Evolutionary conservation across 2,329 filamentous ascomycete species (phyloP), one percentile per base, ranked within the genome.

Genomic region (Neofusicoccum sp.): DNA sequence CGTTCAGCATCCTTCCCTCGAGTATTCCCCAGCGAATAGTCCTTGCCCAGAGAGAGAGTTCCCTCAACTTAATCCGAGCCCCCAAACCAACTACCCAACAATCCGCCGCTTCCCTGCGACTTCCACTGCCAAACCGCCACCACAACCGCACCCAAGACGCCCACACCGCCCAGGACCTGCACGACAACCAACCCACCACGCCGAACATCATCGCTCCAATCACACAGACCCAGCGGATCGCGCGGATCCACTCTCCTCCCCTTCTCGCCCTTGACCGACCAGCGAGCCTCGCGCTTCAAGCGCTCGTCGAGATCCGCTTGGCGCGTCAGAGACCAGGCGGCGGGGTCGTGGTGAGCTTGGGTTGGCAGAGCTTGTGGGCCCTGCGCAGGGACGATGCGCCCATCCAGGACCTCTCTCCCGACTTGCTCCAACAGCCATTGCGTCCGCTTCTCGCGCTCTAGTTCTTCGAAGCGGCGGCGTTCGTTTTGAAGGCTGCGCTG

Each of bases 191-290:
- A 87, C 0, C 89, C 84, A 47, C 82, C 83, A 45, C 82, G 81
- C 66, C 83, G 86, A 40, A 96, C 69, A 36, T 86, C 83, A 20
- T 89, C 85, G 2, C 85, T 84, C 64, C 92, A 82, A 63, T 87
- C 82, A 56, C 96, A 80, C 36, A 96, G 73, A 0, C 92, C 92
- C 0, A 96, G 79, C 0, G 93, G 93, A 72, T 97, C 93, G 62
- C 89, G 83, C 34, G 86, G 81, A 66, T 81, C 80, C 20, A 58
- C 20, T 30, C 45, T 34, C 3, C 30, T n/a, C 49, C 82, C 65
- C 20, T 75, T 68, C 51, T 61, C 60, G n/a, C 62, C 62, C 45
- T 61, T 68, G 8, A 51, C 63, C 14, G 36, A 47, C 68, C 65
- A 4, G 64, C 65, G 30, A 64, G 70, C 45, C 66, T 64, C 2